Percentiles rank a stretch among this genome's conserved stretches.
Evolutionary conservation across 306 rosid genomes (phyloP).

Genomic region (Sicyos baderoa): DNA sequence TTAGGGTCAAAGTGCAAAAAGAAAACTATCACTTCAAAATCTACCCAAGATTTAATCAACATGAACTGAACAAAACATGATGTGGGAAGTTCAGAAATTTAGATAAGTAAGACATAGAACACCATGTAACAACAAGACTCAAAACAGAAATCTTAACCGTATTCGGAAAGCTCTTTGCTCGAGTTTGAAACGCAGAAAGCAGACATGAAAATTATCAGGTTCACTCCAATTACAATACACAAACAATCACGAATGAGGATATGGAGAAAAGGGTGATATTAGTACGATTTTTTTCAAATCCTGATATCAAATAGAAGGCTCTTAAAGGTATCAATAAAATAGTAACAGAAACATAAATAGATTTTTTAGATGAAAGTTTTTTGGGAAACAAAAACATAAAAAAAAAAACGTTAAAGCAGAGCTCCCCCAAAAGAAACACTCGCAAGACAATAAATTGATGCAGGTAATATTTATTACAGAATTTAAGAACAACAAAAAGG

Average conservation of each 20-base stretch:
- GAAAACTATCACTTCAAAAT: constrained; percentile 10
- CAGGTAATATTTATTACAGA: background rate
- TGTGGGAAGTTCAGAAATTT: constrained; percentile 2
- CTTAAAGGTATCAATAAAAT: no score
- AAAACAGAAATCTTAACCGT: no score
- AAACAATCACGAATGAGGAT: no score
- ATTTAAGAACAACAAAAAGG: no score
- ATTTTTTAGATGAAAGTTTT: background rate
- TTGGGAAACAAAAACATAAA: no score
- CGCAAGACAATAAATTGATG: constrained; percentile 16
- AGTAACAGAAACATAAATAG: background rate
- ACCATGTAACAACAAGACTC: background rate
- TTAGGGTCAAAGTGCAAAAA: constrained; percentile 2
- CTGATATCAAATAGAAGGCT: no score
- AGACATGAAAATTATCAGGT: background rate
- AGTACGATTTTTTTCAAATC: no score
- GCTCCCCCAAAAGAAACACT: constrained; percentile 5
- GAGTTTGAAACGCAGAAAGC: no score
- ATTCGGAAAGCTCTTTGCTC: no score
- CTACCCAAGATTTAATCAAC: background rate
- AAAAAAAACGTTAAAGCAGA: background rate
- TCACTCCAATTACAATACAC: background rate
- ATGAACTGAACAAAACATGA: background rate
- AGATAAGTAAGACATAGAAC: background rate
- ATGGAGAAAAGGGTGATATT: no score